Percentiles rank a stretch among this genome's conserved stretches.
Evolutionary conservation across 139 green algal genomes (phyloP).

Genomic region (Diplosphaera chodatii): DNA sequence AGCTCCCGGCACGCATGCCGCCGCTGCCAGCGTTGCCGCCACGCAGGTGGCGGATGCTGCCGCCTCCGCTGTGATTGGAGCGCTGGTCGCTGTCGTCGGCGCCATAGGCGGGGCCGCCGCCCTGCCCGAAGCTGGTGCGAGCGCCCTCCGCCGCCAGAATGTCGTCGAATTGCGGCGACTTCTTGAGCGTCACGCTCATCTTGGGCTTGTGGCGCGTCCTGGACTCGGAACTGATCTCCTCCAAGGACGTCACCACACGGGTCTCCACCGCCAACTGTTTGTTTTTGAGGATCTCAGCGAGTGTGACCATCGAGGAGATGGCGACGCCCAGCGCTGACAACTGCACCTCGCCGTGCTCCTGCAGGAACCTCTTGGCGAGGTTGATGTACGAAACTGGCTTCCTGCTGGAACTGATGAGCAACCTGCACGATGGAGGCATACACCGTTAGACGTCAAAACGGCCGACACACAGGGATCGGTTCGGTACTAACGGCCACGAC

Average conservation of each 20-base stretch:
- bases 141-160: slow-evolving; percentile 32
- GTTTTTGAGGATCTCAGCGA: slow-evolving; percentile 86
- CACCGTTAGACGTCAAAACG: neutral
- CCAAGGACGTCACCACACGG: slow-evolving; percentile 26
- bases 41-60: neutral
- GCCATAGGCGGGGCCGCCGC: too few species aligned
- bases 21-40: neutral
- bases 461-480: too few species aligned
- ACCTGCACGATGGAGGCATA: slow-evolving; percentile 27
- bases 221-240: slow-evolving; percentile 22
- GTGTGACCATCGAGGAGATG: slow-evolving; percentile 73
- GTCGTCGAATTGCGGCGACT: slow-evolving; percentile 63
- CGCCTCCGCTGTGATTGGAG: neutral
- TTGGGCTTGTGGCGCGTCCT: slow-evolving; percentile 62
- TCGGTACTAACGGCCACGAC: too few species aligned
- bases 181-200: slow-evolving; percentile 67
- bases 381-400: slow-evolving; percentile 81
- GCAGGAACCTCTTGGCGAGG: slow-evolving; percentile 64
- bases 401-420: slow-evolving; percentile 62
- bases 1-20: too few species aligned
- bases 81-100: too few species aligned
- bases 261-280: slow-evolving; percentile 60
- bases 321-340: slow-evolving; percentile 77
- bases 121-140: neutral
- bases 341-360: slow-evolving; percentile 74